A percentile compares a stretch with the other conserved stretches of the same genome.
Evolutionary conservation across 768 basidiomycete species (phyloP).

Genomic region (Rubroboletus satanas): DNA sequence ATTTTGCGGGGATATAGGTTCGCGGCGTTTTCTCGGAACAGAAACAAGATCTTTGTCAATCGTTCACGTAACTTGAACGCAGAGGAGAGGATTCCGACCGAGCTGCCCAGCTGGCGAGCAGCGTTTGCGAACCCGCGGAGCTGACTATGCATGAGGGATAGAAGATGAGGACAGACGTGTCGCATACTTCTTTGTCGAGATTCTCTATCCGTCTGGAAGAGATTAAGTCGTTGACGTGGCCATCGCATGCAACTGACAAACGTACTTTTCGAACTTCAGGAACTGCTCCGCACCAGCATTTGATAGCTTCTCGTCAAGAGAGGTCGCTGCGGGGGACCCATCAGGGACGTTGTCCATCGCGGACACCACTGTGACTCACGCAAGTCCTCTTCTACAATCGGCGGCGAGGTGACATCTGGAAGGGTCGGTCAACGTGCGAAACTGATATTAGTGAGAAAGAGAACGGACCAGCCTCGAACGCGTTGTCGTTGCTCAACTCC

Average conservation of each 20-base stretch:
- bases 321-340: conserved; percentile 31
- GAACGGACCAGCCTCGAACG: conserved; percentile 32
- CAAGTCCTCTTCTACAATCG: conserved; percentile 42
- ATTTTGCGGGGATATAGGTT: conserved; percentile 52
- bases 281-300: conserved; percentile 49
- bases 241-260: neutral
- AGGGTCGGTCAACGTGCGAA: conserved; percentile 5
- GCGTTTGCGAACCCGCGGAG: conserved; percentile 53
- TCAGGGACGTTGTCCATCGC: conserved; percentile 6
- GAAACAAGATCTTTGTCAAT: conserved; percentile 45
- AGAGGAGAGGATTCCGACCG: conserved; percentile 54
- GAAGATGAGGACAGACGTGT: neutral
- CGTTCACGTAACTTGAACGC: conserved; percentile 50
- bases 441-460: neutral
- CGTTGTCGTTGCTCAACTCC: conserved; percentile 41
- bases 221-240: conserved; percentile 4
- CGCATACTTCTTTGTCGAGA: conserved; percentile 45
- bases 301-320: conserved; percentile 48
- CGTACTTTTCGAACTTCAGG: conserved; percentile 45
- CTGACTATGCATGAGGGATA: conserved; percentile 25
- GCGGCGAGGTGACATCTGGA: conserved; percentile 31
- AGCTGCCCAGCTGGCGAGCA: conserved; percentile 52
- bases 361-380: conserved; percentile 23
- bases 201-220: conserved; percentile 41
- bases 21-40: conserved; percentile 56